Percentiles rank a stretch among this genome's conserved stretches.
These are phyloP conservation scores for Mycena pura DNA, from an alignment of 768 basidiomycete species.

Conservation along the genomic window DNA sequence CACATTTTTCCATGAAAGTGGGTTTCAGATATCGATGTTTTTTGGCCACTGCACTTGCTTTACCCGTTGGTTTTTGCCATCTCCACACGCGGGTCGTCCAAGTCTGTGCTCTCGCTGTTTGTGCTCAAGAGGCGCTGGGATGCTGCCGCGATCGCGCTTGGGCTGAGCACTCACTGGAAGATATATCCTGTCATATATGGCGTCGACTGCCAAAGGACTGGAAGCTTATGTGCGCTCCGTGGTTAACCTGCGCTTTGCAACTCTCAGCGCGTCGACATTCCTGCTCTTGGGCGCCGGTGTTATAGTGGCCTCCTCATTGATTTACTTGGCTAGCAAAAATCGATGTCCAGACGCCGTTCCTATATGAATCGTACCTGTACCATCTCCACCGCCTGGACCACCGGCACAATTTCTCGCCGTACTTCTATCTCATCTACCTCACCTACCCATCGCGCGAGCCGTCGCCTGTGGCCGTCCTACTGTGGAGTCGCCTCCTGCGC, in stretches of 20 bases:
- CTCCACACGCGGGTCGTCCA: conserved; percentile 96
- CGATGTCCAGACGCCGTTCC: conserved; percentile 81
- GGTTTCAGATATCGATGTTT: no score
- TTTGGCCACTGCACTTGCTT: conserved; percentile 83
- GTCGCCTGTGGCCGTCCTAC: conserved; percentile 28
- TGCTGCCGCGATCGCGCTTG: conserved; percentile 73
- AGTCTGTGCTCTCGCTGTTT: conserved; percentile 80
- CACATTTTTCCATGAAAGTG: no score
- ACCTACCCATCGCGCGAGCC: conserved; percentile 61
- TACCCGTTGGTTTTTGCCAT: conserved; percentile 96
- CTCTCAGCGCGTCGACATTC: conserved; percentile 75
- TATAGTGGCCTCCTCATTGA: conserved; percentile 39
- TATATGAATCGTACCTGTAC: conserved; percentile 92
- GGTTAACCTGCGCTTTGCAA: conserved; percentile 64
- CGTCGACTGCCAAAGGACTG: conserved; percentile 40
- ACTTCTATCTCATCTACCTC: conserved; percentile 95
- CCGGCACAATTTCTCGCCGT: conserved; percentile 97
- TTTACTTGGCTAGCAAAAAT: not conserved
- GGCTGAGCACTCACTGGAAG: conserved; percentile 93
- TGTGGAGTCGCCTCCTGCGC: conserved; percentile 55
- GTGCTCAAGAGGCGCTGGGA: conserved; percentile 67
- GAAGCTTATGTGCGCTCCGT: conserved; percentile 45
- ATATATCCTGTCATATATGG: conserved; percentile 96
- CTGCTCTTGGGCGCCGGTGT: conserved; percentile 70
- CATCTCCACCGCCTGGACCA: conserved; percentile 94